Conservation (phyloP, 2,329 filamentous ascomycete species). For the Cercospora berteroae region DNA sequence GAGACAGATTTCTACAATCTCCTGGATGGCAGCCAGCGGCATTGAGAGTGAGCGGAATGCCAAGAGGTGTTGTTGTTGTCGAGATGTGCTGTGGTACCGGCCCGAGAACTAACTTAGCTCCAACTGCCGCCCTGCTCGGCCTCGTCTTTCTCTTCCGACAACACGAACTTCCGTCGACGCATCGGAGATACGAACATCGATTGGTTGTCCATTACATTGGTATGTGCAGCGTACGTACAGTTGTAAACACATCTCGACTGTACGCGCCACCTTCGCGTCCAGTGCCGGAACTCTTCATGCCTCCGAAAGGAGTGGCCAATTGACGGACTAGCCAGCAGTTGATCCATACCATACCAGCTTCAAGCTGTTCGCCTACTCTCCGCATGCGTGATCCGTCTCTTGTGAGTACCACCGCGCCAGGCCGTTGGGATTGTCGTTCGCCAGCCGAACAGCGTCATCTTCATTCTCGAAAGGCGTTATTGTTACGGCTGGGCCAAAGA, state of each 20-base stretch:
- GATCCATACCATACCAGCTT: constrained; percentile 16
- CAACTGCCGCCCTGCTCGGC: not conserved
- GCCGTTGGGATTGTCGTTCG: constrained; percentile 33
- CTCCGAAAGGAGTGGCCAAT: constrained; percentile 15
- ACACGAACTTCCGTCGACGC: not conserved
- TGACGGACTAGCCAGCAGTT: constrained; percentile 17
- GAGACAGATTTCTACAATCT: not conserved
- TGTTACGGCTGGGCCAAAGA: constrained; percentile 40
- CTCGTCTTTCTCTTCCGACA: not conserved
- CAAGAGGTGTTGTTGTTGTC: not conserved
- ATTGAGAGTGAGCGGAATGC: not conserved
- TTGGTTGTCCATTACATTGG: constrained; percentile 11
- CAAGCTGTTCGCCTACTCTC: constrained; percentile 16
- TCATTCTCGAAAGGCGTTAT: constrained; percentile 39
- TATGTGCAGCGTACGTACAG: constrained; percentile 16
- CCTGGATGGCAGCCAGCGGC: not conserved
- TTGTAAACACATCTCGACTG: constrained; percentile 18
- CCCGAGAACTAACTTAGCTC: not conserved
- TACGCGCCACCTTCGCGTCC: constrained; percentile 18
- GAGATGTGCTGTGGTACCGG: not conserved
- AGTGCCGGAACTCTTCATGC: constrained; percentile 17
- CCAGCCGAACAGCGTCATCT: constrained; percentile 36
- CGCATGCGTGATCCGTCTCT: constrained; percentile 15
- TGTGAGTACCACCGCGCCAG: constrained; percentile 17
- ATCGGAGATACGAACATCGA: not conserved